phyloP scores from a whole-genome alignment of 805 yeast genomes.

The Kuraishia molischiana region DNA sequence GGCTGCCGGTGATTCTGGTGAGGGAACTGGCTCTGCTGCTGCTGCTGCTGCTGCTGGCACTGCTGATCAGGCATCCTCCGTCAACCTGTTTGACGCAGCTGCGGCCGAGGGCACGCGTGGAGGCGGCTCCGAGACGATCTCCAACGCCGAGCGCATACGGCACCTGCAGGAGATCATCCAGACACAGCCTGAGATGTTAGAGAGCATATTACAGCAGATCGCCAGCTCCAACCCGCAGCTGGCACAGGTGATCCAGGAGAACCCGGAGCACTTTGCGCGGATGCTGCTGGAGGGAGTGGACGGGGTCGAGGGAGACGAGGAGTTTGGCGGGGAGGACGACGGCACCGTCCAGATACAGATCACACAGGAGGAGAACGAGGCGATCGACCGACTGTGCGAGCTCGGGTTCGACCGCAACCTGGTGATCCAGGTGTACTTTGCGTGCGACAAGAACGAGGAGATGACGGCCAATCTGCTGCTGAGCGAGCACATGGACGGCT shows the following conservation, averaged over 20 bases:
- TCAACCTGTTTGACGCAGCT: conserved; percentile 48
- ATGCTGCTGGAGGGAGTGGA: conserved; percentile 55
- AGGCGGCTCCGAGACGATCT: conserved; percentile 16
- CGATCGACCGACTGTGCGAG: conserved; percentile 84
- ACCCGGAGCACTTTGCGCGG: conserved; percentile 85
- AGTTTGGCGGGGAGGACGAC: conserved; percentile 23
- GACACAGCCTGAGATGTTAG: conserved; percentile 82
- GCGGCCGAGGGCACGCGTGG: conserved; percentile 23
- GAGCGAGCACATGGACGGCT: conserved; percentile 35
- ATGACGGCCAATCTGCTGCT: conserved; percentile 89
- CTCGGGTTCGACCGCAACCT: conserved; percentile 84
- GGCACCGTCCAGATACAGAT: conserved; percentile 46
- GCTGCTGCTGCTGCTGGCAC: conserved; percentile 9
- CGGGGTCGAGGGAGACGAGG: conserved; percentile 25
- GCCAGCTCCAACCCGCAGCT: conserved; percentile 78
- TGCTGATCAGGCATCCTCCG: conserved; percentile 18
- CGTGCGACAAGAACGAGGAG: conserved; percentile 97
- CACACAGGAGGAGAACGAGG: conserved; percentile 77
- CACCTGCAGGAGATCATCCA: conserved; percentile 71
- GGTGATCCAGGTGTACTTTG: conserved; percentile 91
- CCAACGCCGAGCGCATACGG: conserved; percentile 26
- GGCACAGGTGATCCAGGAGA: conserved; percentile 66
- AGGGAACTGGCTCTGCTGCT: conserved; percentile 13
- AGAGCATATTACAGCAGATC: conserved; percentile 72
- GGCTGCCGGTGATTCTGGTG: conserved; percentile 17